A percentile compares a stretch with the other conserved stretches of the same genome.
phyloP scores from a whole-genome alignment of 169 alveolate genomes.

The Plasmodium fragile region DNA sequence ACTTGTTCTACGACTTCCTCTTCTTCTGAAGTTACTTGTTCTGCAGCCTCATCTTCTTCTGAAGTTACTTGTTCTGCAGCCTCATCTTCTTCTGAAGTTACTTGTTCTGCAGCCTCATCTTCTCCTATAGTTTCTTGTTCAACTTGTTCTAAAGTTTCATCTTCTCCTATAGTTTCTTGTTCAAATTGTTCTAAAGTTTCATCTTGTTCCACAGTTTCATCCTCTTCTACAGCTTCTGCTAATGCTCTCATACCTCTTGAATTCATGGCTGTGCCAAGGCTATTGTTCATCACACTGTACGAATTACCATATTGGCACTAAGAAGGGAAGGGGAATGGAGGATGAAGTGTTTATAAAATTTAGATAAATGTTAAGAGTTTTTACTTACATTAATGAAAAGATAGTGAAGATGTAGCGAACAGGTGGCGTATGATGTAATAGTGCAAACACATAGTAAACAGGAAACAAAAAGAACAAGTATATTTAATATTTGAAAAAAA shows the following conservation, averaged over 20 bases:
- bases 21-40: not conserved
- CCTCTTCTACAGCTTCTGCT: not conserved
- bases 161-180: too few species aligned
- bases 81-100: not conserved
- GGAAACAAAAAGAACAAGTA: not conserved
- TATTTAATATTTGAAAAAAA: too few species aligned
- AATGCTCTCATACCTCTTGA: not conserved
- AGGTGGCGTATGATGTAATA: not conserved
- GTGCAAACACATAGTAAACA: too few species aligned
- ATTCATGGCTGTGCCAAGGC: not conserved
- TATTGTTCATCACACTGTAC: not conserved
- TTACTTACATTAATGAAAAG: not conserved
- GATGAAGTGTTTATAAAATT: not conserved
- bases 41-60: not conserved
- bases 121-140: not conserved
- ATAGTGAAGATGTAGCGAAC: not conserved
- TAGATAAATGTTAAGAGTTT: not conserved
- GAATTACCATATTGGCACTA: not conserved
- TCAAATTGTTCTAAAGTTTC: not conserved
- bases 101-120: not conserved
- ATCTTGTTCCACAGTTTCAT: too few species aligned
- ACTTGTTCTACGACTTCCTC: not conserved
- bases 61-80: not conserved
- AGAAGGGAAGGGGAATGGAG: not conserved
- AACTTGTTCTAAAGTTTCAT: not conserved